Conservation (phyloP, 176 grass and related monocot genomes). For the Aegilops longissima region DNA sequence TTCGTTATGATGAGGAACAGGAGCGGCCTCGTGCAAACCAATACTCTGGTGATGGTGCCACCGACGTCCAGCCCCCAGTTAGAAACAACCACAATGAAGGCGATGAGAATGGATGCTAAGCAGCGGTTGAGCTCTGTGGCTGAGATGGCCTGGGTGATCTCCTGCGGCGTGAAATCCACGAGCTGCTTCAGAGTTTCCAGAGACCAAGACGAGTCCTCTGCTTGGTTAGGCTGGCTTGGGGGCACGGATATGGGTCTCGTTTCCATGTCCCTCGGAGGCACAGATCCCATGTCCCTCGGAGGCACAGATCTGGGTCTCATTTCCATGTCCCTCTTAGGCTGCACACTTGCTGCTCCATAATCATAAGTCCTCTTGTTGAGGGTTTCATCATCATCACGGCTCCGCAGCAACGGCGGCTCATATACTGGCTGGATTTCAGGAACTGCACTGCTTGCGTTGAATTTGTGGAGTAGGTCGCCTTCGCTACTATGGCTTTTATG, state of each 20-base stretch:
- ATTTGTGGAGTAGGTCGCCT: constrained; percentile 28
- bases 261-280: not conserved
- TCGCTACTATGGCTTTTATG: constrained; percentile 30
- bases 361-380: constrained; percentile 1
- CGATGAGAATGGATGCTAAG: constrained; percentile 45
- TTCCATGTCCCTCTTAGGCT: constrained; percentile 22
- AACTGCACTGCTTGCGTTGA: constrained; percentile 29
- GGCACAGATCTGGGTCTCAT: not conserved
- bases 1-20: constrained; percentile 67
- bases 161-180: constrained; percentile 43
- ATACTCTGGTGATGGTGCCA: constrained; percentile 36
- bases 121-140: constrained; percentile 68
- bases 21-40: constrained; percentile 60
- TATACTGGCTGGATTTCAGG: constrained; percentile 41
- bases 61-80: constrained; percentile 43
- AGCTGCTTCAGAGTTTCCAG: constrained; percentile 38
- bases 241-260: not conserved
- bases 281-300: not conserved
- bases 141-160: constrained; percentile 59
- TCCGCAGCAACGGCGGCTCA: not conserved
- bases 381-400: constrained; percentile 13
- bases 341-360: not conserved
- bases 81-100: constrained; percentile 63
- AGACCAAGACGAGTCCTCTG: constrained; percentile 25
- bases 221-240: constrained; percentile 29